phyloP scores from a whole-genome alignment of 371 early-diverging fungal species.

The Mortierella sp. region DNA sequence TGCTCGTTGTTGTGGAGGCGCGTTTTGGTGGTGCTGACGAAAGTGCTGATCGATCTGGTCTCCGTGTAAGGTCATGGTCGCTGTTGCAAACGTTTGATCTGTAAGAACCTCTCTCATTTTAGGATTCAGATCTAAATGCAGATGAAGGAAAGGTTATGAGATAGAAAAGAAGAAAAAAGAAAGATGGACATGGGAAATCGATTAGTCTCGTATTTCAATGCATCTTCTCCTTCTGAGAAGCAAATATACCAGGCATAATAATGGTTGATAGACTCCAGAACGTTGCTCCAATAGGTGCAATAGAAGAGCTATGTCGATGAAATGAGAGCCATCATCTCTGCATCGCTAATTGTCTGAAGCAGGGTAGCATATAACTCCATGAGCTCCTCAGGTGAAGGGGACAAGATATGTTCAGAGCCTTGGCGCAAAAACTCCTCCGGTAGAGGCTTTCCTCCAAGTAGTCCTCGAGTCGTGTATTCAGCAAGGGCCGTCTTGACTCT shows the following conservation, averaged over 20 bases:
- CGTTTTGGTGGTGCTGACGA: conserved; percentile 38
- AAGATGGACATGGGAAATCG: not conserved
- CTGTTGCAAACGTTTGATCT: conserved; percentile 45
- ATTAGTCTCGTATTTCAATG: not conserved
- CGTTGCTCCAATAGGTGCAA: not conserved
- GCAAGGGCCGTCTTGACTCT: conserved; percentile 55
- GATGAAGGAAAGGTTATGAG: not conserved
- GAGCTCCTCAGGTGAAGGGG: conserved; percentile 55
- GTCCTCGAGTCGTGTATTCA: conserved; percentile 43
- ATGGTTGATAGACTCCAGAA: not conserved
- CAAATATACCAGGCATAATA: not conserved
- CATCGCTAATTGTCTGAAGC: conserved; percentile 19
- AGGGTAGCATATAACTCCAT: conserved; percentile 52
- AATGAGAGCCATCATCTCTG: conserved; percentile 4
- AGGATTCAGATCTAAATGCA: conserved; percentile 42
- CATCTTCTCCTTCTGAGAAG: not conserved
- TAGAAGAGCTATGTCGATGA: conserved; percentile 7
- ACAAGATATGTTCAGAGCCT: conserved; percentile 40
- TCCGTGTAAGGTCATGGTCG: conserved; percentile 39
- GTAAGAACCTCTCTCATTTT: conserved; percentile 55
- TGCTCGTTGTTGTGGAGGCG: conserved; percentile 24
- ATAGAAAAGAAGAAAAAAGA: not conserved
- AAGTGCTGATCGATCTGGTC: conserved; percentile 43
- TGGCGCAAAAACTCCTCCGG: conserved; percentile 51
- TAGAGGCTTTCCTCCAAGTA: conserved; percentile 46